Conservation (phyloP, 2,329 filamentous ascomycete species). For the Talaromyces islandicus region DNA sequence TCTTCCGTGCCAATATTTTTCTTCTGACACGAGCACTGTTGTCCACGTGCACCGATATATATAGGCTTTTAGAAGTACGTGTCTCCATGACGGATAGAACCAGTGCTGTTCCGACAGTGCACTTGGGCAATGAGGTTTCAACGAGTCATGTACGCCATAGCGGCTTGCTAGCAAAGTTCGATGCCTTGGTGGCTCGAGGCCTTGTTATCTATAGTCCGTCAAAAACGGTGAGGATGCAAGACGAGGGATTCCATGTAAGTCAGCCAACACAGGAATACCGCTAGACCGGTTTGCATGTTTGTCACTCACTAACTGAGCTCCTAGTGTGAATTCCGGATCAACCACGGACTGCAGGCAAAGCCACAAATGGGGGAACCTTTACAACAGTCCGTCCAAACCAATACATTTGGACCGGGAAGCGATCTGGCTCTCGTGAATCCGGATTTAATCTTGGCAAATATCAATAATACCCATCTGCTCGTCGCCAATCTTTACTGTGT, state of each 20-base stretch:
- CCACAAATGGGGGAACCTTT: neutral
- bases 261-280: neutral
- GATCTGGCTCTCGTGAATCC: slow-evolving; percentile 39
- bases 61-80: neutral
- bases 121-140: neutral
- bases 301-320: neutral
- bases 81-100: neutral
- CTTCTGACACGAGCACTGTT: neutral
- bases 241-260: neutral
- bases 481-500: slow-evolving; percentile 46
- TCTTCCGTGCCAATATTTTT: neutral
- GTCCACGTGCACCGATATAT: neutral
- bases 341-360: neutral
- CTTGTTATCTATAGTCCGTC: neutral
- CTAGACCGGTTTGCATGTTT: neutral
- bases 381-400: neutral
- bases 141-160: neutral
- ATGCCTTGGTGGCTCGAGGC: neutral
- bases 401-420: slow-evolving; percentile 14
- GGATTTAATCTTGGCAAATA: slow-evolving; percentile 35
- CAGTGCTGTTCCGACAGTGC: neutral
- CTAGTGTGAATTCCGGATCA: neutral
- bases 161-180: neutral
- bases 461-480: slow-evolving; percentile 41
- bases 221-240: neutral